A percentile compares a stretch with the other conserved stretches of the same genome.
These are phyloP conservation scores for Tilletia indica DNA, from an alignment of 1,284 basidiomycete species.

Conservation along the genomic window DNA sequence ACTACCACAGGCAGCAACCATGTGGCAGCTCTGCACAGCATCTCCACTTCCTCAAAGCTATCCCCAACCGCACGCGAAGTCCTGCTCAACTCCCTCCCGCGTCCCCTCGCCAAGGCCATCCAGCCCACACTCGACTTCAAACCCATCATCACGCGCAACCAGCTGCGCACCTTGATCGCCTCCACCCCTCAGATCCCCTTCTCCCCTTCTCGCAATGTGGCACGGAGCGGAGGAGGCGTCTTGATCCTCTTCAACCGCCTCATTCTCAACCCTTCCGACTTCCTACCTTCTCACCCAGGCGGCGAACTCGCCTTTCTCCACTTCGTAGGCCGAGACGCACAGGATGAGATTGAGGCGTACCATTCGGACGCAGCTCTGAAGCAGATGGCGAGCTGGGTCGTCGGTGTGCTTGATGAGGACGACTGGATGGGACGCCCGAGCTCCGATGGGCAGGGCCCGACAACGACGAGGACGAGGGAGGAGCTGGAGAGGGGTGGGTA, in stretches of 20 bases:
- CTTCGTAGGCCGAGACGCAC: slow-evolving; percentile 91
- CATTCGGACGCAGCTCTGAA: slow-evolving; percentile 71
- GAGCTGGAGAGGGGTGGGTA: slow-evolving; percentile 71
- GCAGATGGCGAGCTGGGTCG: slow-evolving; percentile 69
- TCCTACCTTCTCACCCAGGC: slow-evolving; percentile 85
- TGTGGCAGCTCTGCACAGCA: background rate
- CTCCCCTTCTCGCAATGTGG: background rate
- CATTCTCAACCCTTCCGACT: slow-evolving; percentile 76
- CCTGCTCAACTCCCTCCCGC: slow-evolving; percentile 7
- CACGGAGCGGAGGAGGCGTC: slow-evolving; percentile 57
- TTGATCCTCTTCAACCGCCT: slow-evolving; percentile 76
- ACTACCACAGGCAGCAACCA: background rate
- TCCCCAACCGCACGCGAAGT: background rate
- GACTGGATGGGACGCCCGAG: slow-evolving; percentile 39
- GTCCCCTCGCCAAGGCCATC: slow-evolving; percentile 3
- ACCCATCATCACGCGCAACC: slow-evolving; percentile 34
- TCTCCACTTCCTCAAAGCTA: background rate
- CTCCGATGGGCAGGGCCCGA: no score
- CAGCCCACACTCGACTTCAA: slow-evolving; percentile 15
- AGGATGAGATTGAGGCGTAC: slow-evolving; percentile 91
- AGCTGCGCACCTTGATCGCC: slow-evolving; percentile 48
- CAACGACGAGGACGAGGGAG: background rate
- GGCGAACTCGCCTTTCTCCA: slow-evolving; percentile 86
- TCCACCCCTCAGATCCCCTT: slow-evolving; percentile 12
- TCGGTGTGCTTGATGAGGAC: slow-evolving; percentile 70